phyloP scores from a whole-genome alignment of 306 rosid species.

The Medicago truncatula region DNA sequence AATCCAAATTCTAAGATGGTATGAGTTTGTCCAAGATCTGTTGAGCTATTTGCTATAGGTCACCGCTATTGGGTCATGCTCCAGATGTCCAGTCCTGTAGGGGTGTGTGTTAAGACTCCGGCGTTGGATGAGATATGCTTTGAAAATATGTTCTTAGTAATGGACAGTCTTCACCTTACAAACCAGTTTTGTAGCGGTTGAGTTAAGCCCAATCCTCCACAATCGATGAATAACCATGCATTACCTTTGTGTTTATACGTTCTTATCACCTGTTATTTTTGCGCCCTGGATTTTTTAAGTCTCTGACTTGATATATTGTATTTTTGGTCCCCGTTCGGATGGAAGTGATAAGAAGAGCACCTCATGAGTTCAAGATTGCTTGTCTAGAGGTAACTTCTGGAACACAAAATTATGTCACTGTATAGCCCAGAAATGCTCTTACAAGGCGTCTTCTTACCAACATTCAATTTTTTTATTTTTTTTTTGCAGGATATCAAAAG shows the following conservation, averaged over 20 bases:
- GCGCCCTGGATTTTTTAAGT: not conserved
- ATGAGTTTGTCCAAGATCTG: too few species aligned
- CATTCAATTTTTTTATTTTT: not conserved
- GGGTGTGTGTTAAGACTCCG: too few species aligned
- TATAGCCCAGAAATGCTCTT: slow-evolving; percentile 17
- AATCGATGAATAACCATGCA: not conserved
- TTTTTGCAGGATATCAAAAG: slow-evolving; percentile 77
- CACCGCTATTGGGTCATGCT: too few species aligned
- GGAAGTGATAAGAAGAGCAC: slow-evolving; percentile 96
- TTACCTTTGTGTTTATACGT: not conserved
- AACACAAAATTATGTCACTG: slow-evolving; percentile 23
- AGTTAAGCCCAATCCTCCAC: too few species aligned
- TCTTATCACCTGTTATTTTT: slow-evolving; percentile 15
- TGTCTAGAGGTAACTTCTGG: slow-evolving; percentile 81
- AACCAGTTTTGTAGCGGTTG: too few species aligned
- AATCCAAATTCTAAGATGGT: too few species aligned
- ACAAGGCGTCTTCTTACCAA: slow-evolving; percentile 26
- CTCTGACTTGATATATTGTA: slow-evolving; percentile 44
- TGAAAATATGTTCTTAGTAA: too few species aligned
- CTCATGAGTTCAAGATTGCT: slow-evolving; percentile 97
- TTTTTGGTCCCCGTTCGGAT: slow-evolving; percentile 40
- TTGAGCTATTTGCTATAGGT: too few species aligned
- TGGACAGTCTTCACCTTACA: too few species aligned
- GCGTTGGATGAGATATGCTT: too few species aligned
- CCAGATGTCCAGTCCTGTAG: too few species aligned